These are phyloP conservation scores for Ascobolus immersus DNA, from an alignment of 495 filamentous ascomycete species.

Conservation along the genomic window DNA sequence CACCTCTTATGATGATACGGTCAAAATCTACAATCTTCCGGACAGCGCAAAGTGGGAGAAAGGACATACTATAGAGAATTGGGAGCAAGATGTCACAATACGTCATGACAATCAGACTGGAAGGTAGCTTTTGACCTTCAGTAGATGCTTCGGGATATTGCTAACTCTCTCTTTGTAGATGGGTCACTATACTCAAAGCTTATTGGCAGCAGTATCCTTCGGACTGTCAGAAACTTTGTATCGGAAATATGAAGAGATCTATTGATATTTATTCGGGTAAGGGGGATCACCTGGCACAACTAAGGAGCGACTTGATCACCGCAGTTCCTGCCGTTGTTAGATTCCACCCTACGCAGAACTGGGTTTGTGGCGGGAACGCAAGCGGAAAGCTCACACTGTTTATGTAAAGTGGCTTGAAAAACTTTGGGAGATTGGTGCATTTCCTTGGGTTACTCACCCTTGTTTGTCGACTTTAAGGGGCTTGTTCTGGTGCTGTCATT, in stretches of 20 bases:
- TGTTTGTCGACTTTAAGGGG: too few species aligned
- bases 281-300: conserved; percentile 73
- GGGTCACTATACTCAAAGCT: conserved; percentile 56
- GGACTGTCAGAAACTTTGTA: conserved; percentile 61
- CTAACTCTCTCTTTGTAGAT: conserved; percentile 16
- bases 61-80: conserved; percentile 27
- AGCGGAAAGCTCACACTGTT: conserved; percentile 84
- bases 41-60: conserved; percentile 36
- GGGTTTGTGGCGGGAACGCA: conserved; percentile 76
- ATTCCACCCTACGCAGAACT: conserved; percentile 68
- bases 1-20: conserved; percentile 74
- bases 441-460: too few species aligned
- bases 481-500: too few species aligned
- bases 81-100: conserved; percentile 38
- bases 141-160: background rate
- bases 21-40: conserved; percentile 70
- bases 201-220: conserved; percentile 69
- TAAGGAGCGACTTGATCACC: conserved; percentile 68
- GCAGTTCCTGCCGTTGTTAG: conserved; percentile 82
- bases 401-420: too few species aligned
- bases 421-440: too few species aligned
- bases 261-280: conserved; percentile 61
- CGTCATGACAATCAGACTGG: conserved; percentile 93
- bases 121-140: conserved; percentile 25
- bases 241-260: conserved; percentile 82